Base-by-base conservation (phyloP, 768 basidiomycete genomes). In the Leucocoprinus leucothites region DNA sequence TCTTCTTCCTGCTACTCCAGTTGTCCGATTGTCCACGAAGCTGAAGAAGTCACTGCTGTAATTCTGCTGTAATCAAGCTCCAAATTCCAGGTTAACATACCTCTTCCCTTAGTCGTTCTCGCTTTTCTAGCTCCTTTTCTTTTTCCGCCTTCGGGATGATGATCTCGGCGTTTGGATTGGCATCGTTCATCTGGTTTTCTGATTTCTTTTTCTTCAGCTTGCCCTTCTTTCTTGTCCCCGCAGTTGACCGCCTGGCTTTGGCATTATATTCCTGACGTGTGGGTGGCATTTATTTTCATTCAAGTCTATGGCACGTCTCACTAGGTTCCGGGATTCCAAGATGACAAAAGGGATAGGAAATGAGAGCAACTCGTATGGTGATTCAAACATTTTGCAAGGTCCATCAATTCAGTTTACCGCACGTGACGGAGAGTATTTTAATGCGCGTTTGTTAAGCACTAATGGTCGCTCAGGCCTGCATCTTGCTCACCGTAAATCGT, bases 1-100 rank as follows among this genome's bases (percentile, higher is more conserved):
- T 94, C 73, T 84, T 87, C 74, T 92, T 95, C 74, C 94, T 94
- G 55, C 73, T 81, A 42, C 82, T 88, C 77, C 91, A 85, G 65
- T 87, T 89, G 3, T 87, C 81, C 8, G 83, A 78, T 67, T 85
- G 80, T 25, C 71, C 68, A 31, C 69, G 67, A 42, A 80, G 71
- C 80, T 81, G 45, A n/a, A 38, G 11, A 13, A 38, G 18, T 46
- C 3, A 31, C 28, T n/a, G 56, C 56, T 19, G 53, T 42, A 36
- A 56, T 47, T 62, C 53, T 28, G 53, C 31, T 36, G 35, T 44
- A 49, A 46, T 19, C 21, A 26, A 51, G 25, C 24, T 21, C 21
- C 42, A 53, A 11, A 13, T 22, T 54, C 51, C 19, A 19, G 43
- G 28, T 16, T 46, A 36, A 22, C 59, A 18, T 58, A 87, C 89